phyloP scores from a whole-genome alignment of 352 stramenopile genomes.

The Phytopythium chamaehyphon region DNA sequence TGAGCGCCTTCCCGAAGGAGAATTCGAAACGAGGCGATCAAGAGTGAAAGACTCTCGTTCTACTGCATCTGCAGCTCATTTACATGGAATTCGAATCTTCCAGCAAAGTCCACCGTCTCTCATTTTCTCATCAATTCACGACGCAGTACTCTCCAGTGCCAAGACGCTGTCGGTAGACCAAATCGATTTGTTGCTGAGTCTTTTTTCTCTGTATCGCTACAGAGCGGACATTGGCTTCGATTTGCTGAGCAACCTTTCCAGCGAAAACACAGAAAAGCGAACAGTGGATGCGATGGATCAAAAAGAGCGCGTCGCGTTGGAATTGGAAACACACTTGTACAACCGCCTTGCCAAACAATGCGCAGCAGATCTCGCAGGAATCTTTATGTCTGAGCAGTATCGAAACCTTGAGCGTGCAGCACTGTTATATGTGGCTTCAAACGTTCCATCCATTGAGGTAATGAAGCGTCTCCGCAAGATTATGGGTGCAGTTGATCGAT shows the following conservation, averaged over 20 bases:
- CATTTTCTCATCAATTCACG: conserved; percentile 57
- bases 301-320: conserved; percentile 50
- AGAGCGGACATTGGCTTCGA: conserved; percentile 73
- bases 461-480: conserved; percentile 51
- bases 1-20: conserved; percentile 42
- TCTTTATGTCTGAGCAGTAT: conserved; percentile 52
- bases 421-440: conserved; percentile 71
- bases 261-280: conserved; percentile 11
- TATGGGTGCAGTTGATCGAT: conserved; percentile 30
- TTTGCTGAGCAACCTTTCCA: conserved; percentile 26
- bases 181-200: conserved; percentile 72
- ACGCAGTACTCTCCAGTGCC: conserved; percentile 28
- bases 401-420: conserved; percentile 60
- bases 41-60: conserved; percentile 3
- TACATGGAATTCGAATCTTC: conserved; percentile 50
- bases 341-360: conserved; percentile 66
- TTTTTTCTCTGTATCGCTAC: conserved; percentile 84
- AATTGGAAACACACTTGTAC: conserved; percentile 76
- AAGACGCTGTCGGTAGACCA: conserved; percentile 35
- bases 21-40: conserved; percentile 51
- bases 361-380: conserved; percentile 47
- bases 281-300: conserved; percentile 13
- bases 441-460: conserved; percentile 49
- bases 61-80: conserved; percentile 3
- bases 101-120: conserved; percentile 75